phyloP scores from a whole-genome alignment of 768 basidiomycete species.

The Galerina sulciceps region DNA sequence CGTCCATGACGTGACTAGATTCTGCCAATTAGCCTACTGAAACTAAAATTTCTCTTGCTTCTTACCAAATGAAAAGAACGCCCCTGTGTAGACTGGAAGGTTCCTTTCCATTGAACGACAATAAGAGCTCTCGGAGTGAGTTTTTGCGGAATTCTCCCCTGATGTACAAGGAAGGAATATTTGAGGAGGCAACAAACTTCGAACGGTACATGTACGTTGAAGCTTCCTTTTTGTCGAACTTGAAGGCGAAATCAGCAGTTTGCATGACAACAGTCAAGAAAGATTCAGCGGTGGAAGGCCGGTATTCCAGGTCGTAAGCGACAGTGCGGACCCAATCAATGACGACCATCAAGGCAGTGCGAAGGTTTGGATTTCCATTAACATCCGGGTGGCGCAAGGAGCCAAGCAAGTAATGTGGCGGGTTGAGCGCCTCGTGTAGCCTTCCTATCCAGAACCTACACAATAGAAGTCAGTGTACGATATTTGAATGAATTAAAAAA shows the following conservation, averaged over 20 bases:
- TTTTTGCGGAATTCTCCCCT: conserved; percentile 13
- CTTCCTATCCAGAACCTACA: conserved; percentile 48
- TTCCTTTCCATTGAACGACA: conserved; percentile 29
- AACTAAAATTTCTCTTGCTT: neutral
- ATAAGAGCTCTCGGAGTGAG: conserved; percentile 25
- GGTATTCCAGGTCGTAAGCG: conserved; percentile 36
- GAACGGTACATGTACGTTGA: conserved; percentile 37
- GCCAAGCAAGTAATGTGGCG: conserved; percentile 51
- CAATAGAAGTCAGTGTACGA: neutral
- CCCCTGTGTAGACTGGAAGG: conserved; percentile 35
- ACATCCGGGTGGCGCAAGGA: conserved; percentile 37
- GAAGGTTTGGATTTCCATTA: conserved; percentile 30
- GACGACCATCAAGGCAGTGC: conserved; percentile 37
- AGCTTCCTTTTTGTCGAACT: conserved; percentile 40
- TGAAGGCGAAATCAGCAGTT: conserved; percentile 38
- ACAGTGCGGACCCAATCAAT: conserved; percentile 50
- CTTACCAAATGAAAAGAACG: conserved; percentile 44
- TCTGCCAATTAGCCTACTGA: neutral
- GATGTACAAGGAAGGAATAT: conserved; percentile 20
- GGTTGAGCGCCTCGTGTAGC: conserved; percentile 55
- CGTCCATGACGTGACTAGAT: conserved; percentile 48
- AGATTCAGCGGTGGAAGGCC: neutral
- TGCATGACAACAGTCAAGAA: conserved; percentile 48
- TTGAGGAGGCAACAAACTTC: conserved; percentile 23
- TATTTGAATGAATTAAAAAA: neutral